phyloP scores from a whole-genome alignment of 768 basidiomycete genomes.

The Mycena epipterygia region DNA sequence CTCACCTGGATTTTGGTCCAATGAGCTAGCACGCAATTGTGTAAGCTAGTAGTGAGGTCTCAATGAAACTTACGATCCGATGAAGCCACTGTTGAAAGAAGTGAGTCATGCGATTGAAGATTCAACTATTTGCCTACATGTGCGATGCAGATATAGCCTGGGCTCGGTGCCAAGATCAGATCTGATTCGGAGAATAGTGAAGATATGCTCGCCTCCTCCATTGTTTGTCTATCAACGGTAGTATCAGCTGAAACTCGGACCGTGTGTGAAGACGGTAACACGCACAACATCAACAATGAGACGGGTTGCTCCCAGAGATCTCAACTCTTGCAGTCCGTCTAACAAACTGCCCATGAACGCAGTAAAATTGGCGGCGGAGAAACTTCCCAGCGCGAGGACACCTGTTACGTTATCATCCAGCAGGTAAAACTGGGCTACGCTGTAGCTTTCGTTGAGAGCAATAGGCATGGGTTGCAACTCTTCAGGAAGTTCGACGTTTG shows the following conservation, averaged over 20 bases:
- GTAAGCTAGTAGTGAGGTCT: constrained; percentile 5
- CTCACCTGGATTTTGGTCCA: constrained; percentile 59
- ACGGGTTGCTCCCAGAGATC: constrained; percentile 60
- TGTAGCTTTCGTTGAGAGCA: constrained; percentile 59
- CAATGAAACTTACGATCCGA: constrained; percentile 52
- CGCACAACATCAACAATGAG: constrained; percentile 72
- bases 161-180: background rate
- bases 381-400: constrained; percentile 70
- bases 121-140: constrained; percentile 55
- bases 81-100: constrained; percentile 55
- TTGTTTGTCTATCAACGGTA: constrained; percentile 57
- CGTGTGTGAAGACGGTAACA: constrained; percentile 5
- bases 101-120: background rate
- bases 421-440: constrained; percentile 68
- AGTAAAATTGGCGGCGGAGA: constrained; percentile 60
- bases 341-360: constrained; percentile 59
- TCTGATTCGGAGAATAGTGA: background rate
- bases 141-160: constrained; percentile 70
- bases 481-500: constrained; percentile 60
- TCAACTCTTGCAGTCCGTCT: constrained; percentile 61
- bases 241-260: background rate
- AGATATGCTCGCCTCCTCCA: constrained; percentile 55
- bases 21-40: constrained; percentile 57
- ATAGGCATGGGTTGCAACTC: constrained; percentile 52
- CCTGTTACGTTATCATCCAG: constrained; percentile 67